Percentiles rank a stretch among this genome's conserved stretches.
Evolutionary conservation across 2,329 filamentous ascomycete species (phyloP).

Genomic region (Cercospora berteroae): DNA sequence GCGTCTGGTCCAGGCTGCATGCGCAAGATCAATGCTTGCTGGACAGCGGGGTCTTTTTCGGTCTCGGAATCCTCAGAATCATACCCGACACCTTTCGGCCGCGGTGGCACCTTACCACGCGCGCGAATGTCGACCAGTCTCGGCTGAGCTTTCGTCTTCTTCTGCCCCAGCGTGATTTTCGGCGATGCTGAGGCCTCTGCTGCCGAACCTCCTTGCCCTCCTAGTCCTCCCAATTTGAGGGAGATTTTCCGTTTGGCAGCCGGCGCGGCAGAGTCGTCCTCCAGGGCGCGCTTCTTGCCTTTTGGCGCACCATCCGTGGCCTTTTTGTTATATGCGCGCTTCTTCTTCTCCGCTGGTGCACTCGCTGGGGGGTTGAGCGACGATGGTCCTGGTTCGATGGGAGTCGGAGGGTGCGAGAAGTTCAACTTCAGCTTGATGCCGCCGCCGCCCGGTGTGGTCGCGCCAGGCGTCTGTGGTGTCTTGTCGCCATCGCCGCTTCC

Average conservation of each 20-base stretch:
- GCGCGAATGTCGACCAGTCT: constrained; percentile 27
- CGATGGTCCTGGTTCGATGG: constrained; percentile 28
- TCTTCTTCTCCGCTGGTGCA: constrained; percentile 31
- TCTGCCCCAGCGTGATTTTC: constrained; percentile 54
- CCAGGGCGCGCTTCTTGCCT: constrained; percentile 37
- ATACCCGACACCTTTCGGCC: constrained; percentile 79
- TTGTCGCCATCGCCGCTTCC: background rate
- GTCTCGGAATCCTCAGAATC: constrained; percentile 93
- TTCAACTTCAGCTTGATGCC: constrained; percentile 30
- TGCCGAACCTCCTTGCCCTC: background rate
- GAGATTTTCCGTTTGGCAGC: constrained; percentile 36
- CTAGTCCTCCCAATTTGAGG: constrained; percentile 34
- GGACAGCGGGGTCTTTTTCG: constrained; percentile 81
- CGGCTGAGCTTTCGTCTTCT: constrained; percentile 25
- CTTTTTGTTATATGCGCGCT: constrained; percentile 47
- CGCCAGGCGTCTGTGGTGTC: constrained; percentile 14
- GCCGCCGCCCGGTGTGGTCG: constrained; percentile 15
- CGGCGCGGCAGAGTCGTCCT: constrained; percentile 35
- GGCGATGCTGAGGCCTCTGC: constrained; percentile 3
- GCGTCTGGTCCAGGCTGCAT: constrained; percentile 84
- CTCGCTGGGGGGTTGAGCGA: constrained; percentile 34
- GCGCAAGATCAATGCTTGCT: constrained; percentile 84
- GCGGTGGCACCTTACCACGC: constrained; percentile 26
- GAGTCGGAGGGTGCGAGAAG: constrained; percentile 30
- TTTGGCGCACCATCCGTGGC: constrained; percentile 27